Evolutionary conservation across 345 rosid genomes (phyloP).

Genomic region (Syzygium grande): DNA sequence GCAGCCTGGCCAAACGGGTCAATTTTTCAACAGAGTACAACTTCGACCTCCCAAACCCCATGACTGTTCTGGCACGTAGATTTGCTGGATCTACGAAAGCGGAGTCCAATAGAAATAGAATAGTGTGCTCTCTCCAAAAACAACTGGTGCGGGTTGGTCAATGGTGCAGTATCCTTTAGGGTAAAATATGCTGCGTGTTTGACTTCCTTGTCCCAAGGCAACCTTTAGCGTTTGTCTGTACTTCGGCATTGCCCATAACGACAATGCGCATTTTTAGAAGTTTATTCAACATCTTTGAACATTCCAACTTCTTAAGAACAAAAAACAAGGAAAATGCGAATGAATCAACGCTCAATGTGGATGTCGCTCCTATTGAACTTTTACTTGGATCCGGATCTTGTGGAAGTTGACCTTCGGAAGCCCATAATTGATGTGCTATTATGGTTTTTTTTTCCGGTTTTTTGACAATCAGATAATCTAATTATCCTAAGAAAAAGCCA

Average conservation of each 20-base stretch:
- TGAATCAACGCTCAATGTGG: background rate
- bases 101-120: background rate
- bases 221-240: background rate
- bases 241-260: background rate
- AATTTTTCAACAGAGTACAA: background rate
- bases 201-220: background rate
- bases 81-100: background rate
- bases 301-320: background rate
- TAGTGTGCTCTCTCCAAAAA: background rate
- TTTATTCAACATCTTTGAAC: background rate
- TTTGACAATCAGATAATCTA: background rate
- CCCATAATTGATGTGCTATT: background rate
- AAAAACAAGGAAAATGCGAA: background rate
- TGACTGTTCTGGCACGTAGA: background rate
- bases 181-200: background rate
- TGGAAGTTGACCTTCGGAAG: background rate
- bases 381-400: background rate
- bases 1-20: background rate
- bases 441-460: background rate
- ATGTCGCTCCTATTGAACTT: background rate
- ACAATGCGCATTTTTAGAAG: background rate
- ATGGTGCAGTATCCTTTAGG: background rate
- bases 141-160: background rate
- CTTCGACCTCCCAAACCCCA: background rate
- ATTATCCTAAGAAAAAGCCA: background rate